phyloP scores from a whole-genome alignment of 352 stramenopile genomes.

The Pythium vanterpoolii region DNA sequence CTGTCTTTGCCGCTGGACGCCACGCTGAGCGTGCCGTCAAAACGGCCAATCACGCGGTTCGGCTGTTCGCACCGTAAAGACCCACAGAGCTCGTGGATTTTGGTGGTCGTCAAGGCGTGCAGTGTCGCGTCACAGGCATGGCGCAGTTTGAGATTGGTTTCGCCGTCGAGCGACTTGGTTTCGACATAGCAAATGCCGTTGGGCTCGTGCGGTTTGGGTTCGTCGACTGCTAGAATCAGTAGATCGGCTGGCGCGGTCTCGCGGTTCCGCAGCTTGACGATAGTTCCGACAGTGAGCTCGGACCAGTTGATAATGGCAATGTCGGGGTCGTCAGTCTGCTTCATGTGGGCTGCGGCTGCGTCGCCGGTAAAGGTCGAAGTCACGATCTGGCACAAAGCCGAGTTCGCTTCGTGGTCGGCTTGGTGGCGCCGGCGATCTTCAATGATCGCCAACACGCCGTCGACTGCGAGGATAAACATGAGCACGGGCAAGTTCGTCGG shows the following conservation, averaged over 20 bases:
- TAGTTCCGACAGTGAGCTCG: constrained; percentile 70
- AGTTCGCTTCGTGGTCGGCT: constrained; percentile 62
- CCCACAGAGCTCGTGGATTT: too few relatives aligned
- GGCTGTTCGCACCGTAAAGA: constrained; percentile 75
- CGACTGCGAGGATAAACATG: constrained; percentile 68
- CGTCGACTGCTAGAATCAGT: constrained; percentile 65
- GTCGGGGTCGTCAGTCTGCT: too few relatives aligned
- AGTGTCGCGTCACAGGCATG: constrained; percentile 47
- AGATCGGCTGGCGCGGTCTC: constrained; percentile 67
- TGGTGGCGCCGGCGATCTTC: constrained; percentile 80
- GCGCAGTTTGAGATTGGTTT: constrained; percentile 92
- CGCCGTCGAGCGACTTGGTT: constrained; percentile 92
- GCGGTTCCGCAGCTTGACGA: constrained; percentile 45
- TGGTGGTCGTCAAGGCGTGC: constrained; percentile 37
- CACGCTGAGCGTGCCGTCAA: constrained; percentile 29
- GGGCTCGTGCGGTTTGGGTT: constrained; percentile 75
- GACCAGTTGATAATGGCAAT: too few relatives aligned
- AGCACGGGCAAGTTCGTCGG: constrained; percentile 73
- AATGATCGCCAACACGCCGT: constrained; percentile 73
- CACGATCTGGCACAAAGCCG: constrained; percentile 47
- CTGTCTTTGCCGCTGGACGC: too few relatives aligned
- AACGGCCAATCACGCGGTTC: constrained; percentile 59
- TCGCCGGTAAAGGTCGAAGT: too few relatives aligned
- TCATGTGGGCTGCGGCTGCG: constrained; percentile 38
- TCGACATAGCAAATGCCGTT: constrained; percentile 89